Evolutionary conservation across 73 alveolate species (phyloP).

Genomic region (Paramecium sexaurelia): DNA sequence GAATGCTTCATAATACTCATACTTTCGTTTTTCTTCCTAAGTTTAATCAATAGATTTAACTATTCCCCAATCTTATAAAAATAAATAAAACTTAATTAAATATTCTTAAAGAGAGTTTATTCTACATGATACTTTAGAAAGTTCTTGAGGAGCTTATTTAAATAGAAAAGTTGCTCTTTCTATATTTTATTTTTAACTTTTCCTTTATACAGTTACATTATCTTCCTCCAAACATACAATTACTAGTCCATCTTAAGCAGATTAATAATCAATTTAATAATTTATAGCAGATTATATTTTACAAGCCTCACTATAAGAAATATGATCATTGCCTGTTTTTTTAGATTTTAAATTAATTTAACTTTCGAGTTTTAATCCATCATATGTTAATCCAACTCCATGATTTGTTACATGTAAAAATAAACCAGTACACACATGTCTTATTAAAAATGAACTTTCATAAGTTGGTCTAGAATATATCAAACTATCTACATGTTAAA

Average conservation of each 20-base stretch:
- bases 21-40: conserved; percentile 3
- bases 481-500: neutral
- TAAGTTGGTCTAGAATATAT: neutral
- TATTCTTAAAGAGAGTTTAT: conserved; percentile 4
- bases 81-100: conserved; percentile 33
- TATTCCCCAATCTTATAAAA: conserved; percentile 34
- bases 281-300: conserved; percentile 7
- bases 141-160: neutral
- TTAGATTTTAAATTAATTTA: neutral
- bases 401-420: neutral
- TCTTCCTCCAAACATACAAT: neutral
- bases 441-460: conserved; percentile 21
- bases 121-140: neutral
- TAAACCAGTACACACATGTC: conserved; percentile 49
- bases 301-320: conserved; percentile 26
- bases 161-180: conserved; percentile 11
- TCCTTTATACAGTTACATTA: neutral
- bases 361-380: conserved; percentile 18
- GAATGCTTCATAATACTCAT: conserved; percentile 37
- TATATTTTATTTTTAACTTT: neutral
- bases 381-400: neutral
- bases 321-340: neutral
- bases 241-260: neutral
- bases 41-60: neutral
- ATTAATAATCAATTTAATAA: neutral